Base-by-base conservation (phyloP, 352 stramenopile species). In the Phytophthora megakarya region DNA sequence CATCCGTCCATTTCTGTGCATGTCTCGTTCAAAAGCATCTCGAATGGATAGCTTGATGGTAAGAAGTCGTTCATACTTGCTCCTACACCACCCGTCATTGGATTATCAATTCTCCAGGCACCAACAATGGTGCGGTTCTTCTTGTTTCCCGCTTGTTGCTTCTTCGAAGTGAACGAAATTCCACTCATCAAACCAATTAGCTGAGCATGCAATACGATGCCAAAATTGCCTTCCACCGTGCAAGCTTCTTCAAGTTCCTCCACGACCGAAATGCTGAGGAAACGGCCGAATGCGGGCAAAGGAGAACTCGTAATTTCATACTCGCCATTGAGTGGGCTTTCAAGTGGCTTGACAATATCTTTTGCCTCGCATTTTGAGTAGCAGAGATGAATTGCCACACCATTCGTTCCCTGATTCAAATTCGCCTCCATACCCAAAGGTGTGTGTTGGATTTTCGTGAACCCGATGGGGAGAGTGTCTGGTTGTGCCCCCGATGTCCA, bases 361-460 rank as follows among this genome's bases (percentile, higher is more conserved):
- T 61, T 54, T 10, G 62, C 58, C 50, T 89, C 77, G 13, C 72
- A 76, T 66, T 92, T 93, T 2, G 81, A 73, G 45, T 84, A 85
- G 35, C 81, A 91, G 19, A 96, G 50, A 48, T 93, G 76, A 54
- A 96, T 94, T 25, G 83, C 70, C 11, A 92, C 81, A 26, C 86
- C 83, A 5, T 23, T 75, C 3, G 86, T 93, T 12, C 86, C 86
- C 60, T 93, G 82, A 40, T 94, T 93, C 53, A 96, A 33, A 59
- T 95, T 95, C 7, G 88, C 88, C 26, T 94, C 85, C 86, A 96
- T 95, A 8, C 88, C 88, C 0, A 96, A 69, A 38, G 88, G 88
- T 2, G 88, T 96, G 40, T 96, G 85, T 51, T 89, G 78, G 32
- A 96, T 84, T 53, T 96, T 96, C 10, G 77, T 90, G 56, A 92